Evolutionary conservation across 768 basidiomycete species (phyloP), one percentile per base, ranked within the genome.

Genomic region (Tulasnella sp.): DNA sequence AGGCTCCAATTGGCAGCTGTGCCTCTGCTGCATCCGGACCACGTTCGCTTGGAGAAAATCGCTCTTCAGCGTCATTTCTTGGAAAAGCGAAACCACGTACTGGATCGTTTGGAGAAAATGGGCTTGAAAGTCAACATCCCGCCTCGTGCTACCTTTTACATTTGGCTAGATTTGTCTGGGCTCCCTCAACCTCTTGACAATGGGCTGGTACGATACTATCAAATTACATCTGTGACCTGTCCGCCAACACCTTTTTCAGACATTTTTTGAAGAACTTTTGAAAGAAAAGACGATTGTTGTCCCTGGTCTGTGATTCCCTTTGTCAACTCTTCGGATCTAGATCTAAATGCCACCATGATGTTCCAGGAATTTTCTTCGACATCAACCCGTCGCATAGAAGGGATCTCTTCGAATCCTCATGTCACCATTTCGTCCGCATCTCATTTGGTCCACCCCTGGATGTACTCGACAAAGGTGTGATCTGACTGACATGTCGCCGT

Each of bases 221-320:
- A 45, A 19, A 25, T 48, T 33, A 24, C 29, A 15, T 20, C 22
- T 16, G 20, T 56, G 48, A 19, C 15, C 40, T 49, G 5, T 15
- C 53, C 45, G 27, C 7, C 33, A 16, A 20, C 25, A 44, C 80
- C 76, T 27, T 47, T 37, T 37, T 3, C 33, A 57, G 58, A 87
- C 85, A 4, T 93, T 96, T 77, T 96, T 96, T 61, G 90, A 93
- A 61, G 90, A 91, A 65, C 70, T 90, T 37, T 72, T 93, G 47
- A 93, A 90, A 66, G 83, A 87, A 66, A 74, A 87, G 66, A 84
- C 87, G 8, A 90, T 90, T 57, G 83, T 88, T 48, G 87, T 91
- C 41, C 88, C 89, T 4, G 90, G 90, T 9, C 85, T 65, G 15
- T 90, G 89, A 71, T 89, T 89, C 57, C 50, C 32, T 9, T 22